These are phyloP conservation scores for Cynanchum wilfordii DNA, from an alignment of 257 asterid genomes.

Conservation along the genomic window DNA sequence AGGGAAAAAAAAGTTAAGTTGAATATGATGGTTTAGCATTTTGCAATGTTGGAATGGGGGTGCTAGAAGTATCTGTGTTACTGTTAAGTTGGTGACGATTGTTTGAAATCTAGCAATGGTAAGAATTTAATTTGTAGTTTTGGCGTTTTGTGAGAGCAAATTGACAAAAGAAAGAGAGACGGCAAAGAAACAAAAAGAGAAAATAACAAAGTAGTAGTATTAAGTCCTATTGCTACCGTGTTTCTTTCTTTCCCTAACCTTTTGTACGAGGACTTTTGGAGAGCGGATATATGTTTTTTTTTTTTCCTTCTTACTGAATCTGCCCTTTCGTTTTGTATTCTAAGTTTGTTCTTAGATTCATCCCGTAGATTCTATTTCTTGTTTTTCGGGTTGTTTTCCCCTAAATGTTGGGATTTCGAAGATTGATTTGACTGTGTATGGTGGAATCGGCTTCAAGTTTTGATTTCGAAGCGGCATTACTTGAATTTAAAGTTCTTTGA, in stretches of 20 bases:
- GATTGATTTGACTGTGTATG: constrained; percentile 19
- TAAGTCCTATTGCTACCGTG: constrained; percentile 20
- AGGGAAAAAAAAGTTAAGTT: not conserved
- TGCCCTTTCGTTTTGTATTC: not conserved
- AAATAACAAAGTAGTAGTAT: constrained; percentile 12
- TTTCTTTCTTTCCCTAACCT: constrained; percentile 15
- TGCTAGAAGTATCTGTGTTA: constrained; percentile 21
- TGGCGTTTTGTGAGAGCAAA: constrained; percentile 14
- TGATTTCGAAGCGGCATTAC: constrained; percentile 2
- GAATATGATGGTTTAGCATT: constrained; percentile 55
- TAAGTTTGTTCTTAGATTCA: constrained; percentile 31
- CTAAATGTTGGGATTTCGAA: constrained; percentile 14
- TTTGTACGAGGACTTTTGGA: constrained; percentile 29
- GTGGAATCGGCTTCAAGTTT: constrained; percentile 26
- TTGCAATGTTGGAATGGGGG: constrained; percentile 26
- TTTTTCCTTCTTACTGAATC: constrained; percentile 10
- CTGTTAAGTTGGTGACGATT: constrained; percentile 24
- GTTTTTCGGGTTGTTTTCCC: not conserved
- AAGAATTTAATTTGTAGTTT: not conserved
- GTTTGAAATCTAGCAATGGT: constrained; percentile 1
- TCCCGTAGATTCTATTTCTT: constrained; percentile 5
- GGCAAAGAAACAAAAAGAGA: constrained; percentile 3
- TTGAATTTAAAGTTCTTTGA: not conserved
- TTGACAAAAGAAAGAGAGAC: constrained; percentile 17
- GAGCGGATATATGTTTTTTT: constrained; percentile 2